A percentile compares a stretch with the other conserved stretches of the same genome.
phyloP scores from a whole-genome alignment of 495 filamentous ascomycete species.

The Penicillium salamii region DNA sequence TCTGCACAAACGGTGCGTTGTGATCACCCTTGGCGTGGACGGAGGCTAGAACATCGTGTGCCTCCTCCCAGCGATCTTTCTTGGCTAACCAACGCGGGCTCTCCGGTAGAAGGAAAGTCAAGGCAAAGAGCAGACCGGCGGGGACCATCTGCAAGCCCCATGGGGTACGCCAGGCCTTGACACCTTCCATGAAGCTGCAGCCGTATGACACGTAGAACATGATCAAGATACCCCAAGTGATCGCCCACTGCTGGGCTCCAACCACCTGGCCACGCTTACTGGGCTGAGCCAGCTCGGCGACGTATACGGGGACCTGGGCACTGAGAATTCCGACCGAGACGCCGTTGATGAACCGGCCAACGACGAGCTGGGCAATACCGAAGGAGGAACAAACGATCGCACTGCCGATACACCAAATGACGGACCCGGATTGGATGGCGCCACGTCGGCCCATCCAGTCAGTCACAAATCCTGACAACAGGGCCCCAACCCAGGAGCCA shows the following conservation, averaged over 20 bases:
- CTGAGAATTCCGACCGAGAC: conserved; percentile 72
- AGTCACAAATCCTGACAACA: conserved; percentile 61
- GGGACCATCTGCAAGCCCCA: conserved; percentile 75
- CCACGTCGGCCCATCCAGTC: conserved; percentile 64
- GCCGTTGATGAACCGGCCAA: conserved; percentile 73
- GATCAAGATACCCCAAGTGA: conserved; percentile 75
- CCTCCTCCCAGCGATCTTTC: conserved; percentile 69
- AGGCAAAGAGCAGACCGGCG: conserved; percentile 57
- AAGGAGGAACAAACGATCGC: conserved; percentile 66
- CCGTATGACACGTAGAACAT: conserved; percentile 57
- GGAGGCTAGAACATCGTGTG: conserved; percentile 56
- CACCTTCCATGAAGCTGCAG: conserved; percentile 59
- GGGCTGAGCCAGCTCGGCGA: conserved; percentile 68
- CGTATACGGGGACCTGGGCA: conserved; percentile 74
- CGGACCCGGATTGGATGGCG: conserved; percentile 57
- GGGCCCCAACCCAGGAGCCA: conserved; percentile 66
- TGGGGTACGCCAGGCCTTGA: conserved; percentile 64
- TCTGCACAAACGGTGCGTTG: conserved; percentile 56
- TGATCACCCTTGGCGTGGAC: conserved; percentile 64
- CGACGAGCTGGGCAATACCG: conserved; percentile 68
- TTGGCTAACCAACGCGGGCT: conserved; percentile 73
- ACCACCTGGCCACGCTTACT: conserved; percentile 69
- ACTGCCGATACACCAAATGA: conserved; percentile 66
- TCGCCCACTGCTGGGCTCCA: conserved; percentile 71
- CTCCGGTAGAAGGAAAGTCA: conserved; percentile 64